phyloP scores from a whole-genome alignment of 768 basidiomycete species.

The Russula earlei region DNA sequence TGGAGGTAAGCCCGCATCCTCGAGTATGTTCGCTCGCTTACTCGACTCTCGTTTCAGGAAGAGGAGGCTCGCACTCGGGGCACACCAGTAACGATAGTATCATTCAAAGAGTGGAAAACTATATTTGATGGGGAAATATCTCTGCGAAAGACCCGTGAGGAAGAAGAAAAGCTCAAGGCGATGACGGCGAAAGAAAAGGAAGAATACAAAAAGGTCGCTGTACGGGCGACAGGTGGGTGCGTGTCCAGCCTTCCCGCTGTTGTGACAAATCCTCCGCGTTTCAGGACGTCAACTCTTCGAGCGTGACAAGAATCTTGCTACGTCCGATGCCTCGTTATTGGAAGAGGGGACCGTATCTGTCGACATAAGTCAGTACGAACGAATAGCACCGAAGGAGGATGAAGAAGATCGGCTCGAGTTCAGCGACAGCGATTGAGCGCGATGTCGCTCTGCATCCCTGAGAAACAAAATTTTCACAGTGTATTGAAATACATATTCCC shows the following conservation, averaged over 20 bases:
- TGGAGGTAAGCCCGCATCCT: constrained; percentile 49
- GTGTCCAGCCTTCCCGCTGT: not conserved
- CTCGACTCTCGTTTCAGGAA: constrained; percentile 40
- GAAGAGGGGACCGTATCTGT: constrained; percentile 86
- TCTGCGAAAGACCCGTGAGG: constrained; percentile 50
- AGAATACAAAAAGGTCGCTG: constrained; percentile 57
- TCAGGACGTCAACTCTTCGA: constrained; percentile 91
- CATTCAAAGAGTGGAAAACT: constrained; percentile 74
- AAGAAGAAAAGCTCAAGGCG: constrained; percentile 67
- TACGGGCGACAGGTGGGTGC: constrained; percentile 60
- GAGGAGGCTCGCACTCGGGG: constrained; percentile 83
- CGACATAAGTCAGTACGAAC: constrained; percentile 82
- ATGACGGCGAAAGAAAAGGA: constrained; percentile 77
- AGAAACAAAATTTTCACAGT: constrained; percentile 1
- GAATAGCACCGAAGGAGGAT: constrained; percentile 47
- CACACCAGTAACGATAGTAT: constrained; percentile 79
- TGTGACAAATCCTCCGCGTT: not conserved
- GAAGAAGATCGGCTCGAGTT: constrained; percentile 59
- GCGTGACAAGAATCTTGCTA: constrained; percentile 56
- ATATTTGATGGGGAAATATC: constrained; percentile 66
- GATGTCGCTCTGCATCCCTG: not conserved
- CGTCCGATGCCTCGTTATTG: constrained; percentile 66
- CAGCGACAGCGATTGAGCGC: constrained; percentile 74
- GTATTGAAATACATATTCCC: constrained; percentile 9
- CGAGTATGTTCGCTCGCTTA: not conserved